phyloP scores from a whole-genome alignment of 2,329 filamentous ascomycete genomes.

The Aureobasidium sp. region DNA sequence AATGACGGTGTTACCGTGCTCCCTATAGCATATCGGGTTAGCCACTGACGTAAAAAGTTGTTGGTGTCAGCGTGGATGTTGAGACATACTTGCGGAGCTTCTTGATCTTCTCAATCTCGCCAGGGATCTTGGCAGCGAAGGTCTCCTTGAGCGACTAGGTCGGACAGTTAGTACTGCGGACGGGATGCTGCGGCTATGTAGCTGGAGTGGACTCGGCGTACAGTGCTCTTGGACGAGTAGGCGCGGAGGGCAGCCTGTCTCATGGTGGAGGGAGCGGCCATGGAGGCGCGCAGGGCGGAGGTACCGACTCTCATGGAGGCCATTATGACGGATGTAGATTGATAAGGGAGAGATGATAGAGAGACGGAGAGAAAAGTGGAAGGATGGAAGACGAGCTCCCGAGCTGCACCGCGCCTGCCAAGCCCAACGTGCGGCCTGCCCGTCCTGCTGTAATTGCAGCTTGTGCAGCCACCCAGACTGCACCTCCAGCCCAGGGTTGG shows the following conservation, averaged over 20 bases:
- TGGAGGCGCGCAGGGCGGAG: slow-evolving; percentile 70
- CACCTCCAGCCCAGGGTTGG: background rate
- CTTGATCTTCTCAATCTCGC: slow-evolving; percentile 99
- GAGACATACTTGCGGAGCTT: slow-evolving; percentile 78
- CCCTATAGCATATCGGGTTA: slow-evolving; percentile 47
- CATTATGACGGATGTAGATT: slow-evolving; percentile 52
- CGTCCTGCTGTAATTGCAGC: background rate
- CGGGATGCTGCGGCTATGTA: background rate
- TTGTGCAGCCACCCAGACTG: background rate
- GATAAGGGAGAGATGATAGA: slow-evolving; percentile 23
- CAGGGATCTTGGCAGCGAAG: slow-evolving; percentile 90
- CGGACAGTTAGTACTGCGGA: slow-evolving; percentile 19
- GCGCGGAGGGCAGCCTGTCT: slow-evolving; percentile 56
- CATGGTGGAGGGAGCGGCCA: slow-evolving; percentile 42
- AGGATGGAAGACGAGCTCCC: slow-evolving; percentile 10
- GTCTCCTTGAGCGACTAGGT: slow-evolving; percentile 90
- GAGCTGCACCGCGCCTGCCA: background rate
- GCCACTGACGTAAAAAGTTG: slow-evolving; percentile 16
- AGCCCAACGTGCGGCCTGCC: background rate
- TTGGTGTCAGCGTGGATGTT: background rate
- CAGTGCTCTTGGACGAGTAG: slow-evolving; percentile 91
- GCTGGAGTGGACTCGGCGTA: slow-evolving; percentile 36
- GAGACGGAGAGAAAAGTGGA: slow-evolving; percentile 16
- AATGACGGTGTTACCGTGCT: slow-evolving; percentile 88
- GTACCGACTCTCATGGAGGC: slow-evolving; percentile 74